A percentile compares a stretch with the other conserved stretches of the same genome.
phyloP scores from a whole-genome alignment of 2,329 filamentous ascomycete species.

The Aspergillus puulaauensis region DNA sequence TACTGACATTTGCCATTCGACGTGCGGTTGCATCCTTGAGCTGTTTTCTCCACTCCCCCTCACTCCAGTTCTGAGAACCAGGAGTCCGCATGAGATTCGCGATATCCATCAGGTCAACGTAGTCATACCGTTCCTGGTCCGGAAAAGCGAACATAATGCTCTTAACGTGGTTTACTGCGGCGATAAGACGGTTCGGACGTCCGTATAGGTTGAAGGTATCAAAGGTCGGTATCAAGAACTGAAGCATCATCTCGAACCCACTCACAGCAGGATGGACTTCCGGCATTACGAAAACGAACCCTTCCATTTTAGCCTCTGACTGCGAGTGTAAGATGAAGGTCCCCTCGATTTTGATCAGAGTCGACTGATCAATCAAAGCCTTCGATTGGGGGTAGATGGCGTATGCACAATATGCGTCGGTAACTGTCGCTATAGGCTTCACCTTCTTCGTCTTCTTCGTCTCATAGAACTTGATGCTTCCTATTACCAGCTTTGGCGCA shows the following conservation, averaged over 20 bases:
- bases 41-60: conserved; percentile 84
- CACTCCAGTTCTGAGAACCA: conserved; percentile 74
- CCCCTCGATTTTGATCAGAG: conserved; percentile 89
- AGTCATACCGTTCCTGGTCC: conserved; percentile 81
- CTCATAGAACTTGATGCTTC: conserved; percentile 94
- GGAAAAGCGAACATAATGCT: conserved; percentile 99
- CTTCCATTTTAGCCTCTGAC: conserved; percentile 76
- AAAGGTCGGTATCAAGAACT: conserved; percentile 89
- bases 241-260: conserved; percentile 92
- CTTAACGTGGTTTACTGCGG: conserved; percentile 80
- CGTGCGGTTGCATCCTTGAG: conserved; percentile 81
- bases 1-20: conserved; percentile 37
- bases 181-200: conserved; percentile 79
- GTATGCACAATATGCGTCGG: conserved; percentile 86
- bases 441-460: conserved; percentile 91
- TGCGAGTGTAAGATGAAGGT: conserved; percentile 82
- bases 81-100: conserved; percentile 74
- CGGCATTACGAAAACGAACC: conserved; percentile 97
- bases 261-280: conserved; percentile 88
- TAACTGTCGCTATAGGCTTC: conserved; percentile 85
- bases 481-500: conserved; percentile 69
- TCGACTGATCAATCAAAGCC: conserved; percentile 89
- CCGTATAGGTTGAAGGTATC: conserved; percentile 92
- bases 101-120: conserved; percentile 86
- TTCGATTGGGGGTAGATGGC: conserved; percentile 95